Evolutionary conservation across 306 rosid genomes (phyloP).

Genomic region (Vigna mungo): DNA sequence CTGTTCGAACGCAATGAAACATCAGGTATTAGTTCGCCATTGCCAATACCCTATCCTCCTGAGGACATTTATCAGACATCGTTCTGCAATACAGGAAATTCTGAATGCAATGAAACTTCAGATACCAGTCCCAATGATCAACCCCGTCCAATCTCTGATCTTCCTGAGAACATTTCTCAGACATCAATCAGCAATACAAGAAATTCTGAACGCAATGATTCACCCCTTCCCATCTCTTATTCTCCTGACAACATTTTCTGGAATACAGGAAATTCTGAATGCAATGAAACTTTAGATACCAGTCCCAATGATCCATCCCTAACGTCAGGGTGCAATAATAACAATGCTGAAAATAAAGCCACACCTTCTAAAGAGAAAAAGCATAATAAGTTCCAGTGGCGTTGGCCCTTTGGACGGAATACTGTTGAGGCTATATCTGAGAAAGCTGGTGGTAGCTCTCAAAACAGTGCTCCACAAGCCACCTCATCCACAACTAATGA

Average conservation of each 20-base stretch:
- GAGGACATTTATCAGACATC: slow-evolving; percentile 51
- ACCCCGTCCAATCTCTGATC: slow-evolving; percentile 56
- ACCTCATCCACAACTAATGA: slow-evolving; percentile 49
- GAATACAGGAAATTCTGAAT: slow-evolving; percentile 26
- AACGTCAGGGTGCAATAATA: slow-evolving; percentile 52
- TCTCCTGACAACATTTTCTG: slow-evolving; percentile 48
- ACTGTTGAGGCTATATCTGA: slow-evolving; percentile 60
- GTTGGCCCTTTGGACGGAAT: slow-evolving; percentile 82
- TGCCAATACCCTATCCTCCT: slow-evolving; percentile 55
- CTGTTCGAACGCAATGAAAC: slow-evolving; percentile 62
- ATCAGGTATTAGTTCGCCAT: slow-evolving; percentile 42
- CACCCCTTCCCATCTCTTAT: slow-evolving; percentile 56
- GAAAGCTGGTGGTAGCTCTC: slow-evolving; percentile 56
- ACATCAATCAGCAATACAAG: slow-evolving; percentile 40
- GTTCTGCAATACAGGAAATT: slow-evolving; percentile 44
- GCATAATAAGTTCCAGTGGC: slow-evolving; percentile 77
- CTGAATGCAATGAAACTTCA: slow-evolving; percentile 57
- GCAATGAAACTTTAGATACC: slow-evolving; percentile 48
- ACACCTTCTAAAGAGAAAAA: slow-evolving; percentile 62
- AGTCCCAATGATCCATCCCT: slow-evolving; percentile 43
- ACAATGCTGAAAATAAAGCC: slow-evolving; percentile 47
- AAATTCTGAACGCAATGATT: slow-evolving; percentile 20
- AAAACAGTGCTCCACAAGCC: slow-evolving; percentile 40
- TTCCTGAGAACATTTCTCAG: slow-evolving; percentile 49
- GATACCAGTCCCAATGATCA: slow-evolving; percentile 45